These are phyloP conservation scores for Lactifluus subvellereus DNA, from an alignment of 768 basidiomycete species.

Conservation along the genomic window DNA sequence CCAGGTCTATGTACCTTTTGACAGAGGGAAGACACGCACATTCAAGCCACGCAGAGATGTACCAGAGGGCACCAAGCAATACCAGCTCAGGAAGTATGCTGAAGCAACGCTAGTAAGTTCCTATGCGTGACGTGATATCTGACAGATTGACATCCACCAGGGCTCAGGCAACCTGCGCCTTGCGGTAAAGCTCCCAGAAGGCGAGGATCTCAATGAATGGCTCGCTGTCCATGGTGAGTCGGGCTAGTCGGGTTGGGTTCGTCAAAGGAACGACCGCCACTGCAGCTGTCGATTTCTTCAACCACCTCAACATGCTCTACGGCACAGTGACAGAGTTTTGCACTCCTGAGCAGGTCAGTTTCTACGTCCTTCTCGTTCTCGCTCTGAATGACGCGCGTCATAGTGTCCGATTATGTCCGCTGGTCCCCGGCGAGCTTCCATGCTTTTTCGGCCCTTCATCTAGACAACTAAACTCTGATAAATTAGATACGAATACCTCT, in stretches of 20 bases:
- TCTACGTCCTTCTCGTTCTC: not conserved
- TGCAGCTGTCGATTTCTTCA: slow-evolving; percentile 97
- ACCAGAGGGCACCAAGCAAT: slow-evolving; percentile 95
- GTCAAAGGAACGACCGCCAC: not conserved
- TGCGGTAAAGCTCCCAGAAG: slow-evolving; percentile 92
- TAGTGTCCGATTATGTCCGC: slow-evolving; percentile 97
- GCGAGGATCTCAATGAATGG: slow-evolving; percentile 98
- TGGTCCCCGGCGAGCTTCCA: slow-evolving; percentile 66
- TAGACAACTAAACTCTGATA: not conserved
- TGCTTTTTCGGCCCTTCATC: not conserved
- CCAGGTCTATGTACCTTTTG: not conserved
- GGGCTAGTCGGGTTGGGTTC: not conserved
- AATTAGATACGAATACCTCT: slow-evolving; percentile 84
- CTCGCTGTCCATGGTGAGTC: slow-evolving; percentile 91
- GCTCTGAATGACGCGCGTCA: not conserved
- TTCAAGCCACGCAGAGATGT: slow-evolving; percentile 96
- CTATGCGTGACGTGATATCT: not conserved
- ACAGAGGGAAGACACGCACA: slow-evolving; percentile 83
- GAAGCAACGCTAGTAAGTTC: slow-evolving; percentile 80
- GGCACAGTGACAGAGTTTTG: slow-evolving; percentile 99
- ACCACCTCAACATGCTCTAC: slow-evolving; percentile 98
- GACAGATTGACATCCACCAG: slow-evolving; percentile 35
- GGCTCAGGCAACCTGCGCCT: slow-evolving; percentile 92
- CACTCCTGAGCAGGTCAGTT: slow-evolving; percentile 77
- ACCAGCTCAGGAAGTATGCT: slow-evolving; percentile 95